These are phyloP conservation scores for Pseudogymnoascus pannorum DNA, from an alignment of 2,329 filamentous ascomycete genomes.

Conservation along the genomic window DNA sequence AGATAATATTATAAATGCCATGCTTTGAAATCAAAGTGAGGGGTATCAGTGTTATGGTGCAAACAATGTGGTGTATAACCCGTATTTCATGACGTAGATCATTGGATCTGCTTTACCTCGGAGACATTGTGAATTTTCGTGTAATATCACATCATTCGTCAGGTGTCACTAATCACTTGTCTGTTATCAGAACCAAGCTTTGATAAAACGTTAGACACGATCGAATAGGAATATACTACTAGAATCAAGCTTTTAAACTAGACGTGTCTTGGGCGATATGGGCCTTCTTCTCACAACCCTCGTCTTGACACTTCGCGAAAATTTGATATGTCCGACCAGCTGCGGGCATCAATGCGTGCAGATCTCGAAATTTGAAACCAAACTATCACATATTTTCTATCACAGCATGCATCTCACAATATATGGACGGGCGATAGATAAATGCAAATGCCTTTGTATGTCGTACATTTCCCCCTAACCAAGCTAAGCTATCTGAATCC, in stretches of 20 bases:
- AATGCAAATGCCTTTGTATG: not conserved
- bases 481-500: not conserved
- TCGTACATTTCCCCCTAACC: not conserved
- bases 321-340: no score
- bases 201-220: not conserved
- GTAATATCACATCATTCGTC: constrained; percentile 10
- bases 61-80: not conserved
- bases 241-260: no score
- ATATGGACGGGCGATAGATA: not conserved
- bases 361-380: no score
- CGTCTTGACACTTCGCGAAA: no score
- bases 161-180: not conserved
- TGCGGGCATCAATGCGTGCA: no score
- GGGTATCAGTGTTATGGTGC: not conserved
- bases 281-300: no score
- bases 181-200: not conserved
- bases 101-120: not conserved
- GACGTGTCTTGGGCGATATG: not conserved
- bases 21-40: constrained; percentile 5
- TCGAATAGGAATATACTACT: no score
- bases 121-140: not conserved
- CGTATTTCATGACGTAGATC: not conserved
- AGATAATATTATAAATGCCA: not conserved
- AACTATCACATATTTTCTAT: not conserved
- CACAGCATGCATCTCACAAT: not conserved